Evolutionary conservation across 2,329 filamentous ascomycete genomes (phyloP), one percentile per base, ranked within the genome.

Genomic region (Diaporthe nobilis): DNA sequence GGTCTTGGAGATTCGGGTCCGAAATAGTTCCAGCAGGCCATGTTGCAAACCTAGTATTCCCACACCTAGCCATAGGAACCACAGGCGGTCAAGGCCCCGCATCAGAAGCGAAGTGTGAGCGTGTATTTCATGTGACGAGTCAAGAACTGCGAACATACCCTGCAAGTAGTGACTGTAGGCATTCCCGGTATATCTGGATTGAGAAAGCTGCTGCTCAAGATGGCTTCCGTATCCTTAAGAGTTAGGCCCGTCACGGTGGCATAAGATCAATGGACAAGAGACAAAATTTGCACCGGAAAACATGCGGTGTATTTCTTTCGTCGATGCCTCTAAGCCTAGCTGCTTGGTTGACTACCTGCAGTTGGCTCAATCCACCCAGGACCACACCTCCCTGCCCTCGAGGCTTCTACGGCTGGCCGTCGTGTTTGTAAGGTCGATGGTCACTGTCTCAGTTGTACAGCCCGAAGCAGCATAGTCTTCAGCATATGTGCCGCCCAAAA

Each of bases 401-500:
- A 65, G 8, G n/a, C 34, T 44, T 34, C 34, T 51, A 13, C 47
- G 58, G 39, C 28, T 58, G 15, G 58, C 10, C 9, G 68, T 44
- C 28, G 60, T 39, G 53, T 55, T 65, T 15, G 58, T 72, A n/a
- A 77, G 71, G n/a, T 77, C 72, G 10, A 72, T 70, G 17, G 73
- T 63, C 12, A 75, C 68, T 34, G 12, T 37, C 6, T 55, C 31
- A 8, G 47, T 72, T 20, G 34, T 61, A 22, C 75, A 77, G 8
- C 75, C 75, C 22, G 68, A 55, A 7, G 44, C 44, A 12, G 73
- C 34, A 58, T 75, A 75, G 25, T 74, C 60, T 9, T 71, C 49
- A 13, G 68, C 44, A 25, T 77, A 75, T 22, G 60, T 71, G 10
- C 68, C 72, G 13, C 67, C 49, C 44, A 77, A 31, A n/a, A 75